Evolutionary conservation across 2,329 filamentous ascomycete species (phyloP).

Genomic region (Neonectria coccinea): DNA sequence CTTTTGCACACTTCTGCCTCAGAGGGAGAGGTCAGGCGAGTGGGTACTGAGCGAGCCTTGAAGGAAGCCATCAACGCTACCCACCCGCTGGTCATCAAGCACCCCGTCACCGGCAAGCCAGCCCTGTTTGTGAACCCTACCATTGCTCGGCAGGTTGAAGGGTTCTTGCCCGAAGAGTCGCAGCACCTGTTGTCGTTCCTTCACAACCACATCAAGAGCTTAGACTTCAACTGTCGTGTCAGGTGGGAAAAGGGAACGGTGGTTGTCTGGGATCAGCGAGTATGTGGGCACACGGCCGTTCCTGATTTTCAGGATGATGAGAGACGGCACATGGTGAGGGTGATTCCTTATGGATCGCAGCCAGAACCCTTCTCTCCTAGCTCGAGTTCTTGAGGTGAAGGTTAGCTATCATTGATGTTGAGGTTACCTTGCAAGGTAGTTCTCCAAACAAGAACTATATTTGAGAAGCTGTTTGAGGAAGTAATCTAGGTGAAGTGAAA

Average conservation of each 20-base stretch:
- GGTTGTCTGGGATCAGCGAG: slow-evolving; percentile 48
- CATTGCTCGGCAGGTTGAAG: slow-evolving; percentile 45
- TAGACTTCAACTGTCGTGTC: slow-evolving; percentile 48
- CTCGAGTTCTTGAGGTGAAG: neutral
- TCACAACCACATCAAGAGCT: slow-evolving; percentile 46
- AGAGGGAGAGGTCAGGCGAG: slow-evolving; percentile 45
- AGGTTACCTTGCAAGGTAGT: too few species aligned
- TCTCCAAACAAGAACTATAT: too few species aligned
- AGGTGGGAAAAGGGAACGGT: slow-evolving; percentile 48
- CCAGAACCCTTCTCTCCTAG: slow-evolving; percentile 32
- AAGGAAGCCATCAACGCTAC: slow-evolving; percentile 46
- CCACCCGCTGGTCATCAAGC: slow-evolving; percentile 46
- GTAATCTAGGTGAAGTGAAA: neutral
- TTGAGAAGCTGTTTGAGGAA: too few species aligned
- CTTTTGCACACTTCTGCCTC: slow-evolving; percentile 45
- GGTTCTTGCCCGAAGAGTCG: slow-evolving; percentile 48
- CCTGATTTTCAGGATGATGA: slow-evolving; percentile 48
- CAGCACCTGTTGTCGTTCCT: slow-evolving; percentile 44
- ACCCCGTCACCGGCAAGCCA: slow-evolving; percentile 46
- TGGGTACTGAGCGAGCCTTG: slow-evolving; percentile 45
- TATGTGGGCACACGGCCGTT: slow-evolving; percentile 44
- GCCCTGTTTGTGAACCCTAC: slow-evolving; percentile 47
- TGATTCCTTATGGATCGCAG: slow-evolving; percentile 46
- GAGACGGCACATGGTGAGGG: slow-evolving; percentile 48
- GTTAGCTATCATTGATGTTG: too few species aligned